Evolutionary conservation across 2,329 filamentous ascomycete species (phyloP).

Genomic region (Pseudogymnoascus sp.): DNA sequence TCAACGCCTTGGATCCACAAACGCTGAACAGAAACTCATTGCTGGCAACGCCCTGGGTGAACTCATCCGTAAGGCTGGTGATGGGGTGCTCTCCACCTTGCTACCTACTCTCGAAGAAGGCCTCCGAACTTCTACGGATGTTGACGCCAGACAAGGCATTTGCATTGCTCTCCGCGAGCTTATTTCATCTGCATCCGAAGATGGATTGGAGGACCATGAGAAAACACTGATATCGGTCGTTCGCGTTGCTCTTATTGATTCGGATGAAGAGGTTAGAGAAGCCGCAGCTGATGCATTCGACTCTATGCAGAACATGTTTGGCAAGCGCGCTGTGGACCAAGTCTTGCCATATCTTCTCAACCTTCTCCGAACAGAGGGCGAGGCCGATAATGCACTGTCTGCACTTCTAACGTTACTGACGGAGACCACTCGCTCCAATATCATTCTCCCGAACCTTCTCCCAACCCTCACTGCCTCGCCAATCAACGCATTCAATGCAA

Average conservation of each 20-base stretch:
- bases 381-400: conserved; percentile 85
- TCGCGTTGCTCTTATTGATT: conserved; percentile 82
- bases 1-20: conserved; percentile 83
- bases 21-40: conserved; percentile 98
- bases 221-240: conserved; percentile 92
- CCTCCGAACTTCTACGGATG: conserved; percentile 77
- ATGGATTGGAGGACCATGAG: conserved; percentile 88
- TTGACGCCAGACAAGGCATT: conserved; percentile 92
- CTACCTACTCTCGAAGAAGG: conserved; percentile 89
- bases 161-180: conserved; percentile 93
- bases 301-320: conserved; percentile 82
- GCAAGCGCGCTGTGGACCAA: conserved; percentile 90
- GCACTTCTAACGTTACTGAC: conserved; percentile 90
- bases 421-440: conserved; percentile 86
- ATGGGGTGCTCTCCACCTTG: conserved; percentile 79
- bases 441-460: conserved; percentile 91
- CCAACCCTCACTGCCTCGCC: conserved; percentile 85
- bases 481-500: conserved; percentile 90
- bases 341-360: conserved; percentile 87
- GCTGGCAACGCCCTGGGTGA: conserved; percentile 94
- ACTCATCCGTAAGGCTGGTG: conserved; percentile 91
- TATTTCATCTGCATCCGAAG: conserved; percentile 77
- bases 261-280: conserved; percentile 81
- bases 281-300: conserved; percentile 97
- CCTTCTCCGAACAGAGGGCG: conserved; percentile 74